phyloP scores from a whole-genome alignment of 1,139 yeast species.

The Chernovozyma sophiae-reginae region DNA sequence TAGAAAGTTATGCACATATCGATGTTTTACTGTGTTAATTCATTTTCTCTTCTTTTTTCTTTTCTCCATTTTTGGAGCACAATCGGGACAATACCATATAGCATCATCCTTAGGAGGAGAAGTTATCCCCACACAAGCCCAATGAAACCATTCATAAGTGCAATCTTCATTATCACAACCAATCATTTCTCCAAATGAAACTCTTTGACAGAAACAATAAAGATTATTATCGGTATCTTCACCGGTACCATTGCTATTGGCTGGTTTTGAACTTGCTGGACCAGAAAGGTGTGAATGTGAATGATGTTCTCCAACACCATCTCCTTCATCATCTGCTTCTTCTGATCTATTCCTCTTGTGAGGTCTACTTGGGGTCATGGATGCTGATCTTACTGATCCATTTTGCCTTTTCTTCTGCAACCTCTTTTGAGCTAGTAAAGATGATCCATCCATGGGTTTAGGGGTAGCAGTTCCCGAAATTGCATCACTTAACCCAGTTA shows the following conservation, averaged over 20 bases:
- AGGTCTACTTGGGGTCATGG: background rate
- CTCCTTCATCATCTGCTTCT: constrained; percentile 13
- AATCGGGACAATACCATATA: constrained; percentile 70
- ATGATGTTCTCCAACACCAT: constrained; percentile 1
- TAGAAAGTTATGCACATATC: too few species aligned
- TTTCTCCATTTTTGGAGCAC: constrained; percentile 50
- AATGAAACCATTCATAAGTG: constrained; percentile 84
- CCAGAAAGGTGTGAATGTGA: constrained; percentile 1
- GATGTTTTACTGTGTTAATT: too few species aligned
- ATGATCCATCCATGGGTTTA: constrained; percentile 18
- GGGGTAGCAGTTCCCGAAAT: constrained; percentile 32
- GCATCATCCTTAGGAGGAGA: constrained; percentile 64
- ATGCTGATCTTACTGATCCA: background rate
- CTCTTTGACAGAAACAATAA: constrained; percentile 82
- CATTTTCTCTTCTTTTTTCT: constrained; percentile 40
- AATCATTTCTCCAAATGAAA: constrained; percentile 87
- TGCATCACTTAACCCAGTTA: constrained; percentile 10
- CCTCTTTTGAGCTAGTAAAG: constrained; percentile 17
- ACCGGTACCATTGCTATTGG: constrained; percentile 17
- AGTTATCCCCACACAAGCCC: constrained; percentile 76
- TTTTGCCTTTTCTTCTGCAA: constrained; percentile 24
- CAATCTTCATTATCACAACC: constrained; percentile 86
- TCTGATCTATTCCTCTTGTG: constrained; percentile 9
- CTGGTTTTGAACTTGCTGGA: constrained; percentile 5
- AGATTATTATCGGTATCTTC: constrained; percentile 64